phyloP scores from a whole-genome alignment of 2,329 filamentous ascomycete species.

The Penicillium sp. region DNA sequence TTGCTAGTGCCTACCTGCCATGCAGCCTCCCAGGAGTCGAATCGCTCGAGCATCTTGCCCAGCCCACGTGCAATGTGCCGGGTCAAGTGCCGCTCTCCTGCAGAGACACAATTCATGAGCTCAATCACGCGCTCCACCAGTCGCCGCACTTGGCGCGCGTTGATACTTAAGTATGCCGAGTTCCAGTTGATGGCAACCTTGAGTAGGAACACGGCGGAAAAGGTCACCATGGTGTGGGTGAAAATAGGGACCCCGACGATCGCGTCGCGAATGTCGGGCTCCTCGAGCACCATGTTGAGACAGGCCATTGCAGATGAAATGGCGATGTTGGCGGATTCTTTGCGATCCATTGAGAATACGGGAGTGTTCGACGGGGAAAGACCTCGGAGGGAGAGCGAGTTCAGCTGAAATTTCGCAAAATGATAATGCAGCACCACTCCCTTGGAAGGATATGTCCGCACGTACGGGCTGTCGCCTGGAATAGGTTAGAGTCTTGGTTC shows the following conservation, averaged over 20 bases:
- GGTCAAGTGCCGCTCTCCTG: conserved; percentile 43
- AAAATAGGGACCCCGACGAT: conserved; percentile 49
- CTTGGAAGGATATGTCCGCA: conserved; percentile 51
- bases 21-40: conserved; percentile 39
- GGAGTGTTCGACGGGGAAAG: conserved; percentile 45
- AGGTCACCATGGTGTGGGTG: conserved; percentile 47
- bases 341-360: conserved; percentile 44
- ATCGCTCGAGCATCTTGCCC: conserved; percentile 43
- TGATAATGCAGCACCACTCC: conserved; percentile 54
- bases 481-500: not conserved
- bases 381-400: conserved; percentile 43
- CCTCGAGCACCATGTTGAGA: conserved; percentile 49
- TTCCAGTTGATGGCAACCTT: conserved; percentile 48
- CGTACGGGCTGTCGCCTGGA: conserved; percentile 44
- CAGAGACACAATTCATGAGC: conserved; percentile 40
- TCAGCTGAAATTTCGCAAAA: conserved; percentile 54
- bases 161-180: conserved; percentile 41
- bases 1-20: conserved; percentile 26
- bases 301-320: conserved; percentile 50
- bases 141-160: conserved; percentile 38
- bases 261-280: conserved; percentile 48
- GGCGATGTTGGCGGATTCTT: conserved; percentile 46
- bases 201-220: conserved; percentile 46
- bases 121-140: conserved; percentile 42
- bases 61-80: conserved; percentile 43